A percentile compares a stretch with the other conserved stretches of the same genome.
Conservation (phyloP, 1,284 basidiomycete genomes). For the Athelia psychrophila region DNA sequence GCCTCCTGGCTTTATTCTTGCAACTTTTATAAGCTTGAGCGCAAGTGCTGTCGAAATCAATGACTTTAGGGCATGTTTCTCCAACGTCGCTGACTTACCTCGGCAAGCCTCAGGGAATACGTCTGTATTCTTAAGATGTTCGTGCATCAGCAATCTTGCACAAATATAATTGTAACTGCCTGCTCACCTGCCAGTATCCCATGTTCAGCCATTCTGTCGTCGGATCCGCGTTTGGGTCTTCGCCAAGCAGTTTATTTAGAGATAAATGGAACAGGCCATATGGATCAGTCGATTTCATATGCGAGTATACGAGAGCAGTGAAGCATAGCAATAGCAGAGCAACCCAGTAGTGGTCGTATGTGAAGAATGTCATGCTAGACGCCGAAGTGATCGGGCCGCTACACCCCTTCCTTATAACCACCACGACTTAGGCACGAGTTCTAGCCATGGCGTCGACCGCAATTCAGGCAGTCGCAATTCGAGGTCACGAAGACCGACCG, state of each 20-base stretch:
- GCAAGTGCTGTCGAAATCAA: slow-evolving; percentile 46
- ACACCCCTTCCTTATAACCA: too few species aligned
- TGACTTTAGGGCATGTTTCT: not conserved
- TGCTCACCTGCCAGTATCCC: slow-evolving; percentile 50
- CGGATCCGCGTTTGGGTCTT: slow-evolving; percentile 29
- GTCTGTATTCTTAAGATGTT: slow-evolving; percentile 37
- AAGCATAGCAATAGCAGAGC: too few species aligned
- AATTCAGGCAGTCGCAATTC: slow-evolving; percentile 72
- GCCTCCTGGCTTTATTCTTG: slow-evolving; percentile 35
- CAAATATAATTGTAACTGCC: not conserved
- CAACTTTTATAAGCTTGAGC: slow-evolving; percentile 44
- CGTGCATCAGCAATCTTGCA: not conserved
- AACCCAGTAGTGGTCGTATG: too few species aligned
- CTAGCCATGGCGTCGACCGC: slow-evolving; percentile 43
- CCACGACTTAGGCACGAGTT: too few species aligned
- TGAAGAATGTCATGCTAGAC: too few species aligned
- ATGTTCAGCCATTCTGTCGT: slow-evolving; percentile 67
- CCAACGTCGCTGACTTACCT: slow-evolving; percentile 32
- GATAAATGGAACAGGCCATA: slow-evolving; percentile 54
- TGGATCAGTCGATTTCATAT: slow-evolving; percentile 31
- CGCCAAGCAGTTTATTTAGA: slow-evolving; percentile 39
- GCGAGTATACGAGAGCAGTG: not conserved
- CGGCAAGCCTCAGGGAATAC: slow-evolving; percentile 59
- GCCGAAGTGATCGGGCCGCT: too few species aligned
- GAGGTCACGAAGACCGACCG: slow-evolving; percentile 62